phyloP scores from a whole-genome alignment of 2,329 filamentous ascomycete species.

The Aspergillus sp. region DNA sequence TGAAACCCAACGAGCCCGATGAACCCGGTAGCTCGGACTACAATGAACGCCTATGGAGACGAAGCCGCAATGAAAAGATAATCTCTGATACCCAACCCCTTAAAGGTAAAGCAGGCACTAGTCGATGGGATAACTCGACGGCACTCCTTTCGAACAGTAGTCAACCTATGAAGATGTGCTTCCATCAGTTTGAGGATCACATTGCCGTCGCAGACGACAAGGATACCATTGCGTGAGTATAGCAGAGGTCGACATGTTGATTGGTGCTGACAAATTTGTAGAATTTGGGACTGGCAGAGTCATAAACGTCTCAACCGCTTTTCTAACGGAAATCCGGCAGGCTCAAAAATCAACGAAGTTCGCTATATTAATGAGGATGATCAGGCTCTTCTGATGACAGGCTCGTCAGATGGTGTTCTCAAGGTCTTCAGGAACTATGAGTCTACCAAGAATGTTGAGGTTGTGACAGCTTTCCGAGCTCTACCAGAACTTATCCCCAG shows the following conservation, averaged over 20 bases:
- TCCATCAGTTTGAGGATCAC: slow-evolving; percentile 97
- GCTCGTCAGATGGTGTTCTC: slow-evolving; percentile 90
- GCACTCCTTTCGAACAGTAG: slow-evolving; percentile 84
- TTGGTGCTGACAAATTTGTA: slow-evolving; percentile 14
- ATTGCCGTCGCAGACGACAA: slow-evolving; percentile 89
- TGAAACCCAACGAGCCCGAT: slow-evolving; percentile 93
- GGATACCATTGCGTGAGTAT: slow-evolving; percentile 67
- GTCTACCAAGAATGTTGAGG: slow-evolving; percentile 66
- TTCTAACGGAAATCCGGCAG: slow-evolving; percentile 87
- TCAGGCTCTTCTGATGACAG: slow-evolving; percentile 88
- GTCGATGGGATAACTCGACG: slow-evolving; percentile 79
- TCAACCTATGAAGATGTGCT: slow-evolving; percentile 88
- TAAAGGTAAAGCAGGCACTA: slow-evolving; percentile 79
- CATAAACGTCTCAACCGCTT: slow-evolving; percentile 74
- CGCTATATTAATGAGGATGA: slow-evolving; percentile 99
- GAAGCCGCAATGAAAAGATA: slow-evolving; percentile 87
- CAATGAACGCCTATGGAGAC: slow-evolving; percentile 88
- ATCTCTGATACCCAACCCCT: slow-evolving; percentile 89
- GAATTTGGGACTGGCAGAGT: slow-evolving; percentile 89
- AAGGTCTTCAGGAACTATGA: slow-evolving; percentile 94
- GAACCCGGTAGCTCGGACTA: slow-evolving; percentile 96
- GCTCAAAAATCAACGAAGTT: slow-evolving; percentile 89
- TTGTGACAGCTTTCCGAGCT: slow-evolving; percentile 87
- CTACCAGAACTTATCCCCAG: slow-evolving; percentile 90
- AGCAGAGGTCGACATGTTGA: background rate